Base-by-base conservation (phyloP, 169 alveolate species). In the Cryptosporidium muris region DNA sequence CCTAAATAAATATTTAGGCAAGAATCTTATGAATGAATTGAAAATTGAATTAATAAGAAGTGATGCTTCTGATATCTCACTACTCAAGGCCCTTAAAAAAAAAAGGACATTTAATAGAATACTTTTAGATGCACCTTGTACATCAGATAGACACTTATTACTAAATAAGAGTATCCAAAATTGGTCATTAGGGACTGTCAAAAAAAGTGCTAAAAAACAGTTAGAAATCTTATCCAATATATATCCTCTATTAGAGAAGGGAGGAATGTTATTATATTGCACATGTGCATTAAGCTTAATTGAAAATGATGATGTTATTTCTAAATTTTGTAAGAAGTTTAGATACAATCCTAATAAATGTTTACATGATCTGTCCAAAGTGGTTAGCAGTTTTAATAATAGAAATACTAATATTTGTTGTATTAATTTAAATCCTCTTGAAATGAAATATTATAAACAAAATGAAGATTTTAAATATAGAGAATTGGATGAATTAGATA, bases 121-220 rank as follows among this genome's bases (percentile, higher is more conserved):
- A 40, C 64, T 92, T 51, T 82, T 91, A 47, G 94, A 91, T 51
- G 94, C 93, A 11, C 94, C 94, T n/a, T 92, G 92, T 56, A 90
- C 92, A 11, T 88, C 92, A 53, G 95, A 81, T 53, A 88, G 92
- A 34, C 92, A 88, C 42, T 66, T 88, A 65, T 56, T 91, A 14
- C 60, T 58, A 42, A 58, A 60, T 7, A 74, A 74, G 47, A 43
- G 49, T 16, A 51, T 74, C 4, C 56, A 42, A 2, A 43, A 74
- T 2, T 74, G 85, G 95, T 85, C 93, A 40, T 16, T 64, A 60
- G 82, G 89, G n/a, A 45, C 40, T 25, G 89, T 90, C 45, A 92
- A 91, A 81, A 90, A 80, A 52, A 91, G 82, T 80, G 80, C 94
- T 5, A 65, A 80, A 52, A 80, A 88, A 47, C 95, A 93, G 64